Conservation (phyloP, 768 basidiomycete species). For the Amanita fuliginea region DNA sequence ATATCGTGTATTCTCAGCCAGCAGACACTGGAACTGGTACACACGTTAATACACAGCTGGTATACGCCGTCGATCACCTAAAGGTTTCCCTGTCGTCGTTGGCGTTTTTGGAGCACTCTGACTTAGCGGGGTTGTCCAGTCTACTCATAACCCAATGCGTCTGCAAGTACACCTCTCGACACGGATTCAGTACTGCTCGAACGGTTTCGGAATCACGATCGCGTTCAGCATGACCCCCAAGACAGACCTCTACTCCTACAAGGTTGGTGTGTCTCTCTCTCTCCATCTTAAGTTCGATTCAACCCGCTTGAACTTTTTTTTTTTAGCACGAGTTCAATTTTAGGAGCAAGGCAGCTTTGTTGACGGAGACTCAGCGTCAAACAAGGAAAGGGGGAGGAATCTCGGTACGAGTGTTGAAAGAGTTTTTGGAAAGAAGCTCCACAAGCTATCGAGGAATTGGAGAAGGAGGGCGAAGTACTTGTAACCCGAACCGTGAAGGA, state of each 20-base stretch:
- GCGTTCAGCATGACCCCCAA: slow-evolving; percentile 71
- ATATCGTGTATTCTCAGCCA: slow-evolving; percentile 78
- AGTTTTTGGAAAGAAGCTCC: slow-evolving; percentile 88
- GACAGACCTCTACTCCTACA: slow-evolving; percentile 80
- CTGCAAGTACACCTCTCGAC: slow-evolving; percentile 74
- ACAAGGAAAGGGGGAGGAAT: slow-evolving; percentile 80
- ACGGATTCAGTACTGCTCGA: slow-evolving; percentile 62
- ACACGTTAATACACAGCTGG: slow-evolving; percentile 80
- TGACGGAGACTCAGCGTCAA: slow-evolving; percentile 80
- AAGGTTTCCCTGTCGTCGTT: slow-evolving; percentile 34
- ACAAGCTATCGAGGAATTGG: slow-evolving; percentile 77
- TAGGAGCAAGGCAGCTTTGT: slow-evolving; percentile 69
- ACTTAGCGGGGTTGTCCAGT: slow-evolving; percentile 20
- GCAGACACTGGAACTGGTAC: slow-evolving; percentile 73
- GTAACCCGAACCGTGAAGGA: slow-evolving; percentile 83
- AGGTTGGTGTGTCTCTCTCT: slow-evolving; percentile 32
- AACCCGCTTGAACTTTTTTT: background rate
- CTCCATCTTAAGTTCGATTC: too few species aligned
- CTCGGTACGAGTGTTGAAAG: slow-evolving; percentile 73
- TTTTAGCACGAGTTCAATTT: slow-evolving; percentile 80
- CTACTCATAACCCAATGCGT: slow-evolving; percentile 71
- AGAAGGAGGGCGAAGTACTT: slow-evolving; percentile 78
- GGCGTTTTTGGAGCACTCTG: background rate
- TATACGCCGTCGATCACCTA: slow-evolving; percentile 74
- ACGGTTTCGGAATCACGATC: slow-evolving; percentile 75